phyloP scores from a whole-genome alignment of 257 asterid genomes.

The Solanum ossicruentum region DNA sequence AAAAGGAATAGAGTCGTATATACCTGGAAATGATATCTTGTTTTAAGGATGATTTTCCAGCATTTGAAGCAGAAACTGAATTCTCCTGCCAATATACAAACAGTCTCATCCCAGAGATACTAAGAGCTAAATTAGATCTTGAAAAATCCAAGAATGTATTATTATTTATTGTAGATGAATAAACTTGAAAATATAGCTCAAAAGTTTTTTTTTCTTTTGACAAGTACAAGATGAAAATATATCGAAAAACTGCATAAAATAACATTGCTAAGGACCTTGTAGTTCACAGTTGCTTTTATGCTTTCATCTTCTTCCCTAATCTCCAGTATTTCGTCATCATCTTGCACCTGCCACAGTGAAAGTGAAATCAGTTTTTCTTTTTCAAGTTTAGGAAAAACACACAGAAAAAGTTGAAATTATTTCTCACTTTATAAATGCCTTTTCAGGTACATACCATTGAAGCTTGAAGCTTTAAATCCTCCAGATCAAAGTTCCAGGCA shows the following conservation, averaged over 20 bases:
- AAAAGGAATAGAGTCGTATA: neutral
- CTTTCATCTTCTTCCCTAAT: slow-evolving; percentile 51
- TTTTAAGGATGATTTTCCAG: neutral
- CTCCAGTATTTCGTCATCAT: slow-evolving; percentile 67
- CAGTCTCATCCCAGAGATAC: neutral
- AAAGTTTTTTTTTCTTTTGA: neutral
- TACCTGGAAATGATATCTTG: slow-evolving; percentile 1
- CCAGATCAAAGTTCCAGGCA: slow-evolving; percentile 96
- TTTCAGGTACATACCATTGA: slow-evolving; percentile 55
- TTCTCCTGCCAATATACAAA: slow-evolving; percentile 1
- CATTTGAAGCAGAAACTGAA: neutral
- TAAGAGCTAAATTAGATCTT: neutral
- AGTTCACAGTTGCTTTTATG: slow-evolving; percentile 15
- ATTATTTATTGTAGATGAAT: neutral
- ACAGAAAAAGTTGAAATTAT: neutral
- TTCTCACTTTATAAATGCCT: neutral
- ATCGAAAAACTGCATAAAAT: neutral
- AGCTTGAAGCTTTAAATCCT: slow-evolving; percentile 91
- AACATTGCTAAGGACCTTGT: slow-evolving; percentile 25
- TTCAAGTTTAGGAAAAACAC: neutral
- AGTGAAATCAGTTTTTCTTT: neutral
- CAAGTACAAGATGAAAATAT: neutral
- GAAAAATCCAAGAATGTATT: neutral
- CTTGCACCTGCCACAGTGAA: slow-evolving; percentile 57
- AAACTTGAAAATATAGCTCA: neutral